A percentile compares a stretch with the other conserved stretches of the same genome.
These are phyloP conservation scores for Tetrapyrgos nigripes DNA, from an alignment of 1,284 basidiomycete genomes.

Conservation along the genomic window DNA sequence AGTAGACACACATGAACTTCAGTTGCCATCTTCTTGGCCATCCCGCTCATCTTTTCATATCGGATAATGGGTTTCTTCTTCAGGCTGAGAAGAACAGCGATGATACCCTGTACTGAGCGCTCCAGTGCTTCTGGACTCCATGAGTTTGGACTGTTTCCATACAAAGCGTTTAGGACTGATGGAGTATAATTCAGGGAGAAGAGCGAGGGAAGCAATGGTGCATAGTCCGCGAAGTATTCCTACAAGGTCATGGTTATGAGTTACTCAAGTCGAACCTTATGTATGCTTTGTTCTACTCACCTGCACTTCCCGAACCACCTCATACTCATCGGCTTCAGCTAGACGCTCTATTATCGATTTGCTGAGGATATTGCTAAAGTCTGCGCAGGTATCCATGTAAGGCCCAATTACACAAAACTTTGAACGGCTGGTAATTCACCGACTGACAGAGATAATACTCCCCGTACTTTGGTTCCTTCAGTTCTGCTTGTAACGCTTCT, in stretches of 20 bases:
- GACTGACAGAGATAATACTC: constrained; percentile 98
- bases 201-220: constrained; percentile 85
- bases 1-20: constrained; percentile 76
- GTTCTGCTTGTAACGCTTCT: constrained; percentile 82
- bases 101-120: constrained; percentile 83
- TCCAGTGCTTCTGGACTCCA: constrained; percentile 84
- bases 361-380: constrained; percentile 93
- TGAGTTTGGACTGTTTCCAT: constrained; percentile 66
- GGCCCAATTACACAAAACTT: constrained; percentile 22
- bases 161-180: constrained; percentile 64
- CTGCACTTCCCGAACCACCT: constrained; percentile 96
- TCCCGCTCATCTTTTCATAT: constrained; percentile 92
- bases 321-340: constrained; percentile 95
- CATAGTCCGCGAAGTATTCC: constrained; percentile 97
- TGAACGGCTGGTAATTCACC: constrained; percentile 56
- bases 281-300: constrained; percentile 49
- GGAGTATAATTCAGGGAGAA: constrained; percentile 90
- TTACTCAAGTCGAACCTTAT: neutral
- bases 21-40: constrained; percentile 89
- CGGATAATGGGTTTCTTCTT: constrained; percentile 96
- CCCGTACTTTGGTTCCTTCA: constrained; percentile 91
- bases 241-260: constrained; percentile 33
- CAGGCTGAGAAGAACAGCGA: constrained; percentile 89
- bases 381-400: constrained; percentile 48
- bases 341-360: constrained; percentile 93